Evolutionary conservation across 208 protist species (phyloP).

Genomic region (Leishmania lainsoni): DNA sequence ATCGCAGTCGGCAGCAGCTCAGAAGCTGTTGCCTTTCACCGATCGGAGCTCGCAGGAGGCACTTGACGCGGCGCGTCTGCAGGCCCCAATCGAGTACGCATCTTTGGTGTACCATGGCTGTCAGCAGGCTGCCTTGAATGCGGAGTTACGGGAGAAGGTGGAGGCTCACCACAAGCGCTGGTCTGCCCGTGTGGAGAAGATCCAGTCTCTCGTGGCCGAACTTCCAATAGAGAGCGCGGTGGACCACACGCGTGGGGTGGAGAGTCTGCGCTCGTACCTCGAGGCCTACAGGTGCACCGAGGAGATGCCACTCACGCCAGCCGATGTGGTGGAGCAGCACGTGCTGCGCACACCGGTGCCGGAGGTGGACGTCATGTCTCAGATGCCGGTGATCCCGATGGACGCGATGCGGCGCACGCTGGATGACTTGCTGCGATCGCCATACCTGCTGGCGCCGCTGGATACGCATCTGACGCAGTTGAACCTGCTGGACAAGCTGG

Average conservation of each 20-base stretch:
- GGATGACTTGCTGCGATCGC: constrained; percentile 63
- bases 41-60: constrained; percentile 34
- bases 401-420: constrained; percentile 63
- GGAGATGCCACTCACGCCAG: constrained; percentile 37
- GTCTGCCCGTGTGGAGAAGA: constrained; percentile 42
- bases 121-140: constrained; percentile 79
- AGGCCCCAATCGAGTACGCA: constrained; percentile 55
- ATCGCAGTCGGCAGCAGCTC: constrained; percentile 2
- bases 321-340: constrained; percentile 45
- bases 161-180: constrained; percentile 59
- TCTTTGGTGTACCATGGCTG: constrained; percentile 69
- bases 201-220: constrained; percentile 38
- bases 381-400: constrained; percentile 38
- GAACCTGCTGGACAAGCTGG: constrained; percentile 47
- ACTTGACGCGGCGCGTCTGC: constrained; percentile 31
- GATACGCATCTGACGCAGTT: constrained; percentile 54
- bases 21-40: constrained; percentile 20
- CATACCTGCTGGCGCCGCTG: constrained; percentile 63
- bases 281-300: constrained; percentile 67
- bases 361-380: constrained; percentile 38
- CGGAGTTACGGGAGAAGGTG: constrained; percentile 64
- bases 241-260: constrained; percentile 38
- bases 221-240: constrained; percentile 47
- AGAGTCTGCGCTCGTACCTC: constrained; percentile 54
- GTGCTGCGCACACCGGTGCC: constrained; percentile 36